Percentiles rank a stretch among this genome's conserved stretches.
Evolutionary conservation across 208 protist species (phyloP).

Genomic region (Acanthamoeba lenticulata): DNA sequence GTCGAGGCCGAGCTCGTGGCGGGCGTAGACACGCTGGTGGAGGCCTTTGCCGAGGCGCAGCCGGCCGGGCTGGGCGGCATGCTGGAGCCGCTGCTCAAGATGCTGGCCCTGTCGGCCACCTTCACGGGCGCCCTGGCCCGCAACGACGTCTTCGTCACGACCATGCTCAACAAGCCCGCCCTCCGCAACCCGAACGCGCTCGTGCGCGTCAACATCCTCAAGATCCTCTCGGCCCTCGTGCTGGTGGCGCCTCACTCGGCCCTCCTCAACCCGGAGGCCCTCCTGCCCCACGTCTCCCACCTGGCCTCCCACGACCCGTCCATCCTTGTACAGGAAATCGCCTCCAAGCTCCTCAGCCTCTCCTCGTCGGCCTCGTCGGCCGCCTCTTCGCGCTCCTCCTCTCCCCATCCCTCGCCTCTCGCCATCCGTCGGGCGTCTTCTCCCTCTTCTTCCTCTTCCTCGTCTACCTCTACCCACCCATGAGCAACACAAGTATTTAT

Average conservation of each 20-base stretch:
- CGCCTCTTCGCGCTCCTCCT: not conserved
- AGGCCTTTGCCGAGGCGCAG: slow-evolving; percentile 36
- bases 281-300: not conserved
- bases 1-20: slow-evolving; percentile 1
- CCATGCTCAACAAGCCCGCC: slow-evolving; percentile 36
- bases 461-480: not conserved
- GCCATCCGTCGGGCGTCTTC: not conserved
- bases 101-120: not conserved
- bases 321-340: slow-evolving; percentile 53
- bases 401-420: not conserved
- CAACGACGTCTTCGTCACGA: not conserved
- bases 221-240: not conserved
- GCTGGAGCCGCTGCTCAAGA: slow-evolving; percentile 60
- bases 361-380: not conserved
- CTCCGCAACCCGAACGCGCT: not conserved
- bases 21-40: not conserved
- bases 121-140: not conserved
- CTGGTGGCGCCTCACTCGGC: not conserved
- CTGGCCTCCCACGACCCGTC: slow-evolving; percentile 1
- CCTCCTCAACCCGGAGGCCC: not conserved
- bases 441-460: not conserved
- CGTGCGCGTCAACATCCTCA: slow-evolving; percentile 46
- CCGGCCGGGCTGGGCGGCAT: slow-evolving; percentile 2
- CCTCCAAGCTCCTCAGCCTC: slow-evolving; percentile 19
- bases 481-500: too few relatives aligned